Evolutionary conservation across 805 yeast species (phyloP), one percentile per base, ranked within the genome.

Genomic region (Metschnikowia baotianmanensis): DNA sequence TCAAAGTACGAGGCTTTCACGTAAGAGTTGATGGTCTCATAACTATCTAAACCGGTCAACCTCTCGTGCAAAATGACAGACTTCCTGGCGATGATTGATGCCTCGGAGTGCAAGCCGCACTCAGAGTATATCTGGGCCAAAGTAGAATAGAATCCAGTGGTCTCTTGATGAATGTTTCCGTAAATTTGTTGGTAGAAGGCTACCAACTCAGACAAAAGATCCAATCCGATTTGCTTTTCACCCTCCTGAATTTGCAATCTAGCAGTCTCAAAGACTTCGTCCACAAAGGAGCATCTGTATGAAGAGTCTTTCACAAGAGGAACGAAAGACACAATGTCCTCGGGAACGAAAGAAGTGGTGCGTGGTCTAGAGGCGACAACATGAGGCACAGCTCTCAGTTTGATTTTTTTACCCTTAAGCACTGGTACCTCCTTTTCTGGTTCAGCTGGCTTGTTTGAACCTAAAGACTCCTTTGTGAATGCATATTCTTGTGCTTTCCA

Each of bases 151-250:
- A 81, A 80, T 37, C 76, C 76, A 11, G 91, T 88, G 21, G 90
- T 85, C 51, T 83, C 88, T 7, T 83, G 76, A 55, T 90, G 93
- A 22, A 91, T 74, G 20, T 73, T 59, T 22, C 98, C 96, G 53
- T 86, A 86, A 22, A 87, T 79, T 57, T 88, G 96, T 59, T 89
- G 96, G 48, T 79, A 78, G 40, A 88, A 72, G 7, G 83, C 65
- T 25, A 86, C 66, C 21, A 93, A 72, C 60, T 91, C 96, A 22
- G 72, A 63, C 50, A 90, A 65, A 38, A 86, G 72, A 24, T 76
- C 71, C 43, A 82, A 57, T 9, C 90, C 95, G 20, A 77, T 67
- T 6, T 76, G 78, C 45, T 55, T 62, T 24, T 71, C 73, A 23
- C 72, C 74, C 21, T 59, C 62, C 26, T 61, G 58, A 41, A 70